Conservation (phyloP, 176 grass and related monocot genomes). For the Aegilops speltoides region DNA sequence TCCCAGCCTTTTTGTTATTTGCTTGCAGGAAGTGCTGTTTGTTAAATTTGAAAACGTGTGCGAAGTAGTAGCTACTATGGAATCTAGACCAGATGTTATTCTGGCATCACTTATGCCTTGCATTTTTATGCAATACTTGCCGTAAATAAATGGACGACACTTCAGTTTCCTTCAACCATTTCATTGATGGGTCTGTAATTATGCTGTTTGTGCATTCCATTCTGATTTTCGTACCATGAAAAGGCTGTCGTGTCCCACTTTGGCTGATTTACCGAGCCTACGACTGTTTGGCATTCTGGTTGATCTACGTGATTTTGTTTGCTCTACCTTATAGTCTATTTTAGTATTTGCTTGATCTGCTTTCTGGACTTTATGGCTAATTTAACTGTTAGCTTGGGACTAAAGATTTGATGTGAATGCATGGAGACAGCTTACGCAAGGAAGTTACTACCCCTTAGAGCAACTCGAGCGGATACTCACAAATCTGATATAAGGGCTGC, state of each 20-base stretch:
- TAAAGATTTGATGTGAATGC: too few relatives aligned
- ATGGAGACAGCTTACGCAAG: too few relatives aligned
- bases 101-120: slow-evolving; percentile 27
- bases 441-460: too few relatives aligned
- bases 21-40: slow-evolving; percentile 37
- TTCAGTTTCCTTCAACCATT: not conserved
- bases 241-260: not conserved
- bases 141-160: slow-evolving; percentile 37
- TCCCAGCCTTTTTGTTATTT: slow-evolving; percentile 39
- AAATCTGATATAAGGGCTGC: too few relatives aligned
- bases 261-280: not conserved
- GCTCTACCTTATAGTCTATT: too few relatives aligned
- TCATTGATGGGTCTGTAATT: not conserved
- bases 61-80: not conserved
- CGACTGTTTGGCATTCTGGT: too few relatives aligned
- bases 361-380: too few relatives aligned
- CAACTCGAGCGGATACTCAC: too few relatives aligned
- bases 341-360: too few relatives aligned
- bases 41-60: slow-evolving; percentile 21
- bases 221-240: not conserved
- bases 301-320: too few relatives aligned
- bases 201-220: not conserved
- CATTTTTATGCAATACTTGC: slow-evolving; percentile 1
- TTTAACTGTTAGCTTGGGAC: too few relatives aligned
- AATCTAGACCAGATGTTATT: slow-evolving; percentile 9